Evolutionary conservation across 2,329 filamentous ascomycete genomes (phyloP).

Genomic region (Claviceps pazoutovae): DNA sequence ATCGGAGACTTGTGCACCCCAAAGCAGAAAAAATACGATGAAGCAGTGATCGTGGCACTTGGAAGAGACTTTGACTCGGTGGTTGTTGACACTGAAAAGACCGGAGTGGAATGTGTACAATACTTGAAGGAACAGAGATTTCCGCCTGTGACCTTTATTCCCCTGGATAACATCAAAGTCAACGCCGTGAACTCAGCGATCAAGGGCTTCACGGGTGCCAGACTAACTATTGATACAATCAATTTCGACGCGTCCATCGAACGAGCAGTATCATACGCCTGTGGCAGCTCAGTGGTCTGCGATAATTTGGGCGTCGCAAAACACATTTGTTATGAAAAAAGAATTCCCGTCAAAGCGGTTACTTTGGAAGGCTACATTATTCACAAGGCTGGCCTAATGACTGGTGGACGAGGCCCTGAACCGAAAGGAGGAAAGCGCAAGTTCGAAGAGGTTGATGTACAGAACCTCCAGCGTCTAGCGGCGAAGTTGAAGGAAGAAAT

Average conservation of each 20-base stretch:
- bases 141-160: conserved; percentile 84
- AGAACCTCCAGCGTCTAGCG: conserved; percentile 64
- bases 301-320: conserved; percentile 79
- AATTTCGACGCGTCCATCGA: conserved; percentile 83
- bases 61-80: conserved; percentile 90
- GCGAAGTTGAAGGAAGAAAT: conserved; percentile 68
- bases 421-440: conserved; percentile 62
- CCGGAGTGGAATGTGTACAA: conserved; percentile 83
- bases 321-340: conserved; percentile 72
- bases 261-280: conserved; percentile 87
- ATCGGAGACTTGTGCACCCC: conserved; percentile 87
- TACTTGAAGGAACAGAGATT: conserved; percentile 85
- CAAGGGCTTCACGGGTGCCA: conserved; percentile 74
- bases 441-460: conserved; percentile 82
- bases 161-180: conserved; percentile 93
- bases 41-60: conserved; percentile 82
- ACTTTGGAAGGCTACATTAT: conserved; percentile 93
- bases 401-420: conserved; percentile 72
- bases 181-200: conserved; percentile 79
- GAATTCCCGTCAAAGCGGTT: conserved; percentile 83
- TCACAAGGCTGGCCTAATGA: conserved; percentile 93
- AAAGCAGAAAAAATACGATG: conserved; percentile 93
- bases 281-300: conserved; percentile 87
- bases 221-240: conserved; percentile 89
- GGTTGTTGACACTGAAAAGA: conserved; percentile 89